Evolutionary conservation across 192 early-diverging fungal species (phyloP), one percentile per base, ranked within the genome.

Genomic region (Rhizophagus clarus): DNA sequence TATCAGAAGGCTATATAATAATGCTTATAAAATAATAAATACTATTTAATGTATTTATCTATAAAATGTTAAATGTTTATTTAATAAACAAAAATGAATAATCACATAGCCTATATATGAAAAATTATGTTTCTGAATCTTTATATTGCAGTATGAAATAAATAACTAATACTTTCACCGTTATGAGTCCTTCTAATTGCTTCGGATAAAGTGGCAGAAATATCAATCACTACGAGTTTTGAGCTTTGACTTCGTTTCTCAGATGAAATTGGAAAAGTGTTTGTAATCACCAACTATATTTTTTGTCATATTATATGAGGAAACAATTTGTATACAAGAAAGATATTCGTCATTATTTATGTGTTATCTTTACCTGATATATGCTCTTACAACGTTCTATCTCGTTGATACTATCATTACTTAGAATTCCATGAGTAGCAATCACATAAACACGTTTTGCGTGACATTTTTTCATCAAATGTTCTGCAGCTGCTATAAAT

Each of bases 381-480:
- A 97, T 90, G 28, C 92, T 92, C 7, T 89, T 83, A 73, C 93
- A 95, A 70, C 91, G 89, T 80, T 96, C 90, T 83, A 99, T 95
- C 79, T 96, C 91, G 28, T 89, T 88, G 62, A 98, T 83, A 31
- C 96, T 93, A 80, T 95, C 92, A 34, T 92, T 95, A 74, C 95
- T 96, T 60, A 99, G 87, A 77, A 99, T 93, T 28, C 96, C 98
- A 77, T 99, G 98, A 7, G 96, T 96, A 0, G 96, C 97, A 75
- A 99, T 92, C 68, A 97, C 92, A 80, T 95, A 93, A 17, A 99
- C 96, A 31, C 87, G 87, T 77, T 91, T 91, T 7, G 93, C 95
- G 26, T 93, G 93, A 76, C 85, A 83, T 81, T 96, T 94, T 62
- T 89, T 89, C 79, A 96, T 92, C 80, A 99, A 86, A 79, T 96